These are phyloP conservation scores for Sporothrix sp. DNA, from an alignment of 2,329 filamentous ascomycete species.

Conservation along the genomic window DNA sequence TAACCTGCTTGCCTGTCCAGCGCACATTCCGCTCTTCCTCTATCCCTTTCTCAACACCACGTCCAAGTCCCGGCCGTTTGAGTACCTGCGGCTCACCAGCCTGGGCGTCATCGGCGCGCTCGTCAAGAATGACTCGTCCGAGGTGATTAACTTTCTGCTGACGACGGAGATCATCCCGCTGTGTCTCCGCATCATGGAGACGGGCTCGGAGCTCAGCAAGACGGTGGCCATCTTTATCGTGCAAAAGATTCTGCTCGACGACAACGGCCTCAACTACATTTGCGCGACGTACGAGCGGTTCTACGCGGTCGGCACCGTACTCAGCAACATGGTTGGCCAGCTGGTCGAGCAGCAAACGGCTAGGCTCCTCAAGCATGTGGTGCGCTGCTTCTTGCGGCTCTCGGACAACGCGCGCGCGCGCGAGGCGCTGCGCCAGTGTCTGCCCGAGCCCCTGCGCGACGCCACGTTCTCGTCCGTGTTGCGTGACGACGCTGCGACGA, in stretches of 20 bases:
- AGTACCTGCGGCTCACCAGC: slow-evolving; percentile 91
- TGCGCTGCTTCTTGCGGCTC: slow-evolving; percentile 91
- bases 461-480: slow-evolving; percentile 95
- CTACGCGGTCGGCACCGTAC: slow-evolving; percentile 91
- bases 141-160: slow-evolving; percentile 97
- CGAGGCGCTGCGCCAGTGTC: slow-evolving; percentile 88
- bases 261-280: slow-evolving; percentile 94
- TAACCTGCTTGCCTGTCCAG: slow-evolving; percentile 35
- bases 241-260: slow-evolving; percentile 94
- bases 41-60: slow-evolving; percentile 99
- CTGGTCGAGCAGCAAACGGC: slow-evolving; percentile 97
- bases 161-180: slow-evolving; percentile 98
- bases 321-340: slow-evolving; percentile 98
- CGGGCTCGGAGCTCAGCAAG: slow-evolving; percentile 94
- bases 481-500: slow-evolving; percentile 92
- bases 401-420: slow-evolving; percentile 94
- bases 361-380: slow-evolving; percentile 90
- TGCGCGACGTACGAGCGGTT: slow-evolving; percentile 98
- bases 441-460: slow-evolving; percentile 96
- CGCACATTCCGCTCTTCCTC: slow-evolving; percentile 93
- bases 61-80: slow-evolving; percentile 93
- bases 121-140: slow-evolving; percentile 96
- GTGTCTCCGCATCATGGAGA: slow-evolving; percentile 98
- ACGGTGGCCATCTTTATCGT: slow-evolving; percentile 99
- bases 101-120: slow-evolving; percentile 93